Base-by-base conservation (phyloP, 2,329 filamentous ascomycete genomes). In the Nemania abortiva region DNA sequence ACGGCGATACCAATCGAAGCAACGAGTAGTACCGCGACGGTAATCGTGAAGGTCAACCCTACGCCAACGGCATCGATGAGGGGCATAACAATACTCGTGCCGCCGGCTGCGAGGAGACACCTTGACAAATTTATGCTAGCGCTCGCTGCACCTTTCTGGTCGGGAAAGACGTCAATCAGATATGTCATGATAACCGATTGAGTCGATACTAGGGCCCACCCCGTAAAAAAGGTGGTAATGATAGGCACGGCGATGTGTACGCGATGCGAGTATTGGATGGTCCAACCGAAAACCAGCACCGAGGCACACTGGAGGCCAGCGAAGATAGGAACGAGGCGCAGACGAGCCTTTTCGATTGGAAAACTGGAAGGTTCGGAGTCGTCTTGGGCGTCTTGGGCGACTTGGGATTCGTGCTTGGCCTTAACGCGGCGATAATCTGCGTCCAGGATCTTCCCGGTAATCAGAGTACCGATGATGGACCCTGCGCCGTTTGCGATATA, bases 401-500 rank as follows among this genome's bases (percentile, higher is more conserved):
- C 54, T 53, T 78, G 34, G 11, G 34, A 37, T 37, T 37, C 76
- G 37, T 76, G 73, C 20, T 67, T 79, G 6, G 70, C 58, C 52
- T 83, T 82, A 45, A 83, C 78, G 0, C 81, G 80, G 1, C 78
- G 79, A 72, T 88, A 89, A 64, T 89, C 84, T n/a, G 76, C 65
- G 68, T 89, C 84, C 0, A 89, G 80, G 34, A 88, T 79, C 57
- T 82, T 87, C n/a, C 87, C 87, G 0, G 83, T 86, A 10, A 85
- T 73, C 0, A 87, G 75, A 0, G 85, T 87, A 0, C 86, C 86
- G 2, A 87, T 73, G 70, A 88, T 87, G 20, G 84, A 86, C 0
- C 87, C 87, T 0, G 82, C 81, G 0, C 87, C 87, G 27, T 87
- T 87, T 22, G 86, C 84, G 1, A 89, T 82, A 66, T 87, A 89